Base-by-base conservation (phyloP, 2,329 filamentous ascomycete species). In the Arthrobotrys megalospora region DNA sequence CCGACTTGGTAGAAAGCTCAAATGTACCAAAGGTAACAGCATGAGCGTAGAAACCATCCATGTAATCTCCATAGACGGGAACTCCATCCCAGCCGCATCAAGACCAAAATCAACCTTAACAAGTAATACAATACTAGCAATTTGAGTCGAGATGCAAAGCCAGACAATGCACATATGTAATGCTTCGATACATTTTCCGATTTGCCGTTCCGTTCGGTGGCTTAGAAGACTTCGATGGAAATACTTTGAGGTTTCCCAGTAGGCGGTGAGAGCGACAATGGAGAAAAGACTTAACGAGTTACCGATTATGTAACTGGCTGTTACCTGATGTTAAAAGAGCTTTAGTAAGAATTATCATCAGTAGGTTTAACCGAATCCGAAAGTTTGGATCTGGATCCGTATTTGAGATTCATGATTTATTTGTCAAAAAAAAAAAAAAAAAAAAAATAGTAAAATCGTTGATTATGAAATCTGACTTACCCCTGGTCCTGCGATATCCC, bases 31-130 rank as follows among this genome's bases (percentile, higher is more conserved):
- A 11, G 70, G 63, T 8, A 67, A 11, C 24, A 68, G 8, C 14
- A 65, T 75, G 1, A 75, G 14, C 11, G 60, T 47, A 0, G 70
- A 75, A n/a, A 75, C 70, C 3, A 41, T 32, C 70, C 70, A 75
- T 36, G 70, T 68, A 3, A 75, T 75, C 32, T 68, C 62, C 62
- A 75, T 67, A 1, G 70, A 67, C 4, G 53, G 52, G 43, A 67
- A 75, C 19, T 75, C 70, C 24, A 75, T 41, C 21, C 70, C 70
- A 2, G 52, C 19, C 21, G 63, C 70, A 34, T 45, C 43, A 7
- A 67, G 8, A 3, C 63, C 70, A 19, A 67, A 67, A 12, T 75
- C 53, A 1, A 68, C 70, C 14, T 43, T 68, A 14, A 45, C 63
- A 10, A 75, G 63, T 1, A 75, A 48, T 0, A 63, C 34, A 14